A percentile compares a stretch with the other conserved stretches of the same genome.
These are phyloP conservation scores for Conoideocrella luteorostrata DNA, from an alignment of 2,329 filamentous ascomycete genomes.

Conservation along the genomic window DNA sequence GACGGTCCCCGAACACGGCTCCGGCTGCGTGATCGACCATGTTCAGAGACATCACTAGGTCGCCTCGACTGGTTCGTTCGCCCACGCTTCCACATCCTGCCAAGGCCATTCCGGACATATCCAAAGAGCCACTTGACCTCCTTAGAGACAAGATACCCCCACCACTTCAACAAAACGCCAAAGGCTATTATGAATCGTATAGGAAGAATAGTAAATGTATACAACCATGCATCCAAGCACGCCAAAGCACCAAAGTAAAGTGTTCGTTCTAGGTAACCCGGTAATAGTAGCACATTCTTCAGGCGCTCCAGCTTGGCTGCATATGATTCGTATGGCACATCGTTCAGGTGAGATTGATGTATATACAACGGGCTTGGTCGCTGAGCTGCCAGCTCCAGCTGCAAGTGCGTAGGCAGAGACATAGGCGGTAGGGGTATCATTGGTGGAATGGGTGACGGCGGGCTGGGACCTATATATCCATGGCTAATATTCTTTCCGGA, in stretches of 20 bases:
- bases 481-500: slow-evolving; percentile 11
- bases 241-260: slow-evolving; percentile 84
- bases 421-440: slow-evolving; percentile 58
- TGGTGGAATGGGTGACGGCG: slow-evolving; percentile 44
- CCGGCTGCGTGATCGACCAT: slow-evolving; percentile 32
- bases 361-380: slow-evolving; percentile 61
- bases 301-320: slow-evolving; percentile 87
- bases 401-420: slow-evolving; percentile 59
- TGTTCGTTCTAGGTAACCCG: slow-evolving; percentile 74
- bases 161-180: slow-evolving; percentile 71
- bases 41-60: slow-evolving; percentile 27
- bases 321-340: slow-evolving; percentile 81
- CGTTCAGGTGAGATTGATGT: slow-evolving; percentile 48
- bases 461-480: slow-evolving; percentile 19
- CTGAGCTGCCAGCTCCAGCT: slow-evolving; percentile 57
- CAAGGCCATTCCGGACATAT: slow-evolving; percentile 75
- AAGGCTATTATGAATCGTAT: slow-evolving; percentile 79
- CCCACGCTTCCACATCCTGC: slow-evolving; percentile 66
- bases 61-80: slow-evolving; percentile 33
- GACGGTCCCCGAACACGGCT: slow-evolving; percentile 27
- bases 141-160: slow-evolving; percentile 63
- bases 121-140: slow-evolving; percentile 66
- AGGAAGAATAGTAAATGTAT: slow-evolving; percentile 92
- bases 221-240: slow-evolving; percentile 92
- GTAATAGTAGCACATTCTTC: slow-evolving; percentile 79